phyloP scores from a whole-genome alignment of 345 rosid genomes.

The Melastoma malabathricum region DNA sequence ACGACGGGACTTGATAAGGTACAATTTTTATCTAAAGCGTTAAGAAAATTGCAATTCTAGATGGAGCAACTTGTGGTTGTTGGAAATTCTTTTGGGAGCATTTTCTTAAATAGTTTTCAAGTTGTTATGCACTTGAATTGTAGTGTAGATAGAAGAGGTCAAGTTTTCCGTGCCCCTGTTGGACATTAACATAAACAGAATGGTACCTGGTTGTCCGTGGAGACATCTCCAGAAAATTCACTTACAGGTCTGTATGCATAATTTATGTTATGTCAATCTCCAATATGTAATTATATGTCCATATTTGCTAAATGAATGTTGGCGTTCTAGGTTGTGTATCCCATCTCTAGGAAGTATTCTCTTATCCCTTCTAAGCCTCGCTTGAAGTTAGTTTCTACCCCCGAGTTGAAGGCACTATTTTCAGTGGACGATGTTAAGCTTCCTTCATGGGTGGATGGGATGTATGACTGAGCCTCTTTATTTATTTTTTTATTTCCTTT shows the following conservation, averaged over 20 bases:
- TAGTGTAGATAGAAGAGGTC: conserved; percentile 89
- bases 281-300: neutral
- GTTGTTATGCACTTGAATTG: conserved; percentile 42
- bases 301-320: neutral
- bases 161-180: conserved; percentile 84
- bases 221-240: conserved; percentile 73
- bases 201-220: conserved; percentile 86
- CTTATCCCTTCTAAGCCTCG: conserved; percentile 76
- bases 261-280: conserved; percentile 4
- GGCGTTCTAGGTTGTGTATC: conserved; percentile 61
- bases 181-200: conserved; percentile 64
- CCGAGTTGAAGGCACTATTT: conserved; percentile 55
- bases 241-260: conserved; percentile 53
- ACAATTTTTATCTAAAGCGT: too few species aligned
- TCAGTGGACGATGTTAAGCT: conserved; percentile 85
- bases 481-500: too few species aligned
- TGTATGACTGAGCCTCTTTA: conserved; percentile 32
- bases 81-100: neutral
- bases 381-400: conserved; percentile 53
- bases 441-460: conserved; percentile 80
- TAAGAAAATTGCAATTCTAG: too few species aligned
- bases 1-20: conserved; percentile 82
- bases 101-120: conserved; percentile 4
- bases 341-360: conserved; percentile 56
- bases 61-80: too few species aligned